These are phyloP conservation scores for Neurospora sp. DNA, from an alignment of 495 filamentous ascomycete genomes.

Conservation along the genomic window DNA sequence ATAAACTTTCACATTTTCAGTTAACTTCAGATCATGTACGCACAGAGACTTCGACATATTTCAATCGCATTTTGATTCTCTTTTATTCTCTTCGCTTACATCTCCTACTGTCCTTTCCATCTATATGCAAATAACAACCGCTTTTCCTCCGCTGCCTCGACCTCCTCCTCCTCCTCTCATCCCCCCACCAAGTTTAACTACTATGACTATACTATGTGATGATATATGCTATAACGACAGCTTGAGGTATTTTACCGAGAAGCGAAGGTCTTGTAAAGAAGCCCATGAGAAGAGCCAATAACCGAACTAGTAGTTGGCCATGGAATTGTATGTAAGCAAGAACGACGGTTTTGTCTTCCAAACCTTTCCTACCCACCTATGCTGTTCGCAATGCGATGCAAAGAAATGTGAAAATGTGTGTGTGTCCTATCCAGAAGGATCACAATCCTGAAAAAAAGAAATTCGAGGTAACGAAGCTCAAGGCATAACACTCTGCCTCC, in stretches of 20 bases:
- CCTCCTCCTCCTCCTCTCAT: background rate
- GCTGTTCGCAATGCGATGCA: too few species aligned
- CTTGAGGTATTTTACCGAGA: background rate
- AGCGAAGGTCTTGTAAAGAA: background rate
- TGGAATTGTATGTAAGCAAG: background rate
- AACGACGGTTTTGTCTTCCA: background rate
- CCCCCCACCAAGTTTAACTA: background rate
- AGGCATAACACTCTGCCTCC: slow-evolving; percentile 72
- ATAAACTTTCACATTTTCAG: too few species aligned
- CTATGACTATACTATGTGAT: background rate
- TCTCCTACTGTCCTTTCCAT: background rate
- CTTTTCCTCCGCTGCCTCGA: background rate
- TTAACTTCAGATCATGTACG: too few species aligned
- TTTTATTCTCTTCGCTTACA: background rate
- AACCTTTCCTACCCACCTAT: too few species aligned
- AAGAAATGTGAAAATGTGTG: too few species aligned
- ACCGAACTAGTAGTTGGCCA: too few species aligned
- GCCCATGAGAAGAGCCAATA: too few species aligned
- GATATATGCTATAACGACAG: background rate
- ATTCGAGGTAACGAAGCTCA: too few species aligned
- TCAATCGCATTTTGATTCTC: background rate
- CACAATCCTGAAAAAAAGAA: too few species aligned
- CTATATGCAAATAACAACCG: background rate
- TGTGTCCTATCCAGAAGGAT: too few species aligned
- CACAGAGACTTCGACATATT: too few species aligned